Base-by-base conservation (phyloP, 805 yeast genomes). In the Metschnikowia kunwiensis region DNA sequence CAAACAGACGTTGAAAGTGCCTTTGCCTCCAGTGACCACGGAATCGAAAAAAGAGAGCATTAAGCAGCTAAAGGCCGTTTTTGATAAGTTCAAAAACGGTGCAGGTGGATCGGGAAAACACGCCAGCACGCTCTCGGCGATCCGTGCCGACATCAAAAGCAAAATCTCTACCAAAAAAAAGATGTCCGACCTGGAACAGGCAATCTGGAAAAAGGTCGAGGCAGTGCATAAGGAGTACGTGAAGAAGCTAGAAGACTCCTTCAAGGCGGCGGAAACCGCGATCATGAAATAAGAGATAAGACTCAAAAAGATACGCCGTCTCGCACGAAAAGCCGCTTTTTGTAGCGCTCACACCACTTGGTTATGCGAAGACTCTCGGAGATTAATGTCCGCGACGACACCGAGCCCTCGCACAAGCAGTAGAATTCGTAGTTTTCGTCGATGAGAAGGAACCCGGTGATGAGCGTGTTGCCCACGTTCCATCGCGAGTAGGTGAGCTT, bases 261-360 rank as follows among this genome's bases (percentile, higher is more conserved):
- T 54, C 39, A 56, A 55, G 42, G 43, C 56, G 6, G 58, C 61
- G 8, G 88, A 78, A 51, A 74, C 71, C 57, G 55, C 62, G n/a
- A 59, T 68, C 21, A 46, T 61, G 40, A 66, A 64, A 42, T 67
- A 50, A 44, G n/a, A n/a, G 7, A 14, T 10, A n/a, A 11, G 10
- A 11, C 9, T 29, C 31, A 44, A 22, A 46, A 48, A 7, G 21
- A 18, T 5, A 32, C 30, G 12, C 93, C 93, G n/a, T 79, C 80
- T 15, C 78, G 75, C 8, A 83, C 77, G 55, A 86, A 87, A 23
- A 87, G 55, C 25, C 93, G 63, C 35, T 77, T 78, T 44, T 83
- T 83, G 47, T 85, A 75, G 44, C 71, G 77, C 42, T 75, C 70
- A 49, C 94, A 81, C 96, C 96, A 89, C 32, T 70, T 69, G 7